phyloP scores from a whole-genome alignment of 2,329 filamentous ascomycete species.

The Hortaea werneckii region DNA sequence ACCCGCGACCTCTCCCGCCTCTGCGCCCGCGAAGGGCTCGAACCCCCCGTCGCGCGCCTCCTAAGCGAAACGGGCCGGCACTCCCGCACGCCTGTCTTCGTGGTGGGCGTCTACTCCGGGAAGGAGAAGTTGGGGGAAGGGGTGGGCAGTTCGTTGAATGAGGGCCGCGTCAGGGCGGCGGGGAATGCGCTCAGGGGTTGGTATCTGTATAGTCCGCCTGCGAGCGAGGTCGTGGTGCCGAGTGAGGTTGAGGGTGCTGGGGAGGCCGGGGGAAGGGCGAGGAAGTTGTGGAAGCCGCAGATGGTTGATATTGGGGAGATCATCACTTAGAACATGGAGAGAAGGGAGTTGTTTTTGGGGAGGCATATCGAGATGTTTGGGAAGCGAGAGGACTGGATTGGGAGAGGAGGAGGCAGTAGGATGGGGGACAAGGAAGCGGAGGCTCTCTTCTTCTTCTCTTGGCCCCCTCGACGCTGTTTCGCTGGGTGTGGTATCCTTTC shows the following conservation, averaged over 20 bases:
- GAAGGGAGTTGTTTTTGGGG: too few species aligned
- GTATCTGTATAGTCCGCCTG: conserved; percentile 84
- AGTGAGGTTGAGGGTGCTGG: conserved; percentile 31
- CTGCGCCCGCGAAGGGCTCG: conserved; percentile 83
- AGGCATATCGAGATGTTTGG: too few species aligned
- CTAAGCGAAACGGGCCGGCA: conserved; percentile 81
- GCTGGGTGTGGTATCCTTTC: too few species aligned
- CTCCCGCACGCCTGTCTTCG: conserved; percentile 78
- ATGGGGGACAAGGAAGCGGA: too few species aligned
- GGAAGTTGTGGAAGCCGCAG: conserved; percentile 40
- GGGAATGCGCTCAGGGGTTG: conserved; percentile 83
- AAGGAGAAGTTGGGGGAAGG: conserved; percentile 86
- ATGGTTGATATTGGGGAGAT: conserved; percentile 50
- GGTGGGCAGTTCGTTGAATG: conserved; percentile 64
- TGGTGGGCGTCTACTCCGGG: conserved; percentile 90
- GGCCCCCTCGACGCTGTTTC: too few species aligned
- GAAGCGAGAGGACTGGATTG: too few species aligned
- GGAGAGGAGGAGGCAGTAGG: too few species aligned
- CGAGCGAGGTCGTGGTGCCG: conserved; percentile 40
- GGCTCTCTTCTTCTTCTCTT: too few species aligned
- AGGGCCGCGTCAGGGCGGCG: conserved; percentile 68
- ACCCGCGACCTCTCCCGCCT: conserved; percentile 73
- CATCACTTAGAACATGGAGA: conserved; percentile 32
- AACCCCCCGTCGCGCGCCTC: conserved; percentile 73
- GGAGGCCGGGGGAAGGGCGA: conserved; percentile 22